Base-by-base conservation (phyloP, 257 asterid genomes). In the Eustoma russellianum region DNA sequence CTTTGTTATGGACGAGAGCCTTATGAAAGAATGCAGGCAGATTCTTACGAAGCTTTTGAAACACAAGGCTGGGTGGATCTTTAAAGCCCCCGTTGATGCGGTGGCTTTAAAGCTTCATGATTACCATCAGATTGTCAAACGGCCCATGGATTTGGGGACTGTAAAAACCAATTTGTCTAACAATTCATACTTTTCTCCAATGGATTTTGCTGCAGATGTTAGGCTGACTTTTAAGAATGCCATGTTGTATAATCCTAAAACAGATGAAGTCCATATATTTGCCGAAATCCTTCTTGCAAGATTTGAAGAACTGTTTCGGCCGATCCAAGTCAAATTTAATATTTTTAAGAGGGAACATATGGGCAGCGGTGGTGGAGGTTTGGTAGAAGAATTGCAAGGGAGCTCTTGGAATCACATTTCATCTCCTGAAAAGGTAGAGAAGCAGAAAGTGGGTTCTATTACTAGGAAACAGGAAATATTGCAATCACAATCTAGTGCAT, bases 141-240 rank as follows among this genome's bases (percentile, higher is more conserved):
- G 80, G 44, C 99, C 97, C 5, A 85, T 88, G 99, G 99, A 92
- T 81, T 83, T 92, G 48, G 97, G 99, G 2, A 79, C 97, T 18
- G 97, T 88, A 6, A 85, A 79, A 56, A 50, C 79, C 6, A 92
- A 92, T 71, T 64, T 88, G 2, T 64, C 75, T 5, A 81, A 76
- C 57, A 70, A 69, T 47, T 7, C 71, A 46, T 92, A 88, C 45
- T 50, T 56, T 7, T 59, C 86, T 9, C 95, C 95, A 0, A 17
- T 48, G 28, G 94, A 88, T 40, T 88, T 92, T 47, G 94, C 99
- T 0, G 77, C 80, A 0, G 97, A 92, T 45, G 77, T 92, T 50
- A 76, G 95, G 70, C 53, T 92, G 83, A 85, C 87, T 48, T 88
- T 92, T 55, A 83, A 88, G 71, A 92, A 92, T 68, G 95, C 99